Evolutionary conservation across 768 basidiomycete species (phyloP), one percentile per base, ranked within the genome.

Genomic region (Termitomyces sp.): DNA sequence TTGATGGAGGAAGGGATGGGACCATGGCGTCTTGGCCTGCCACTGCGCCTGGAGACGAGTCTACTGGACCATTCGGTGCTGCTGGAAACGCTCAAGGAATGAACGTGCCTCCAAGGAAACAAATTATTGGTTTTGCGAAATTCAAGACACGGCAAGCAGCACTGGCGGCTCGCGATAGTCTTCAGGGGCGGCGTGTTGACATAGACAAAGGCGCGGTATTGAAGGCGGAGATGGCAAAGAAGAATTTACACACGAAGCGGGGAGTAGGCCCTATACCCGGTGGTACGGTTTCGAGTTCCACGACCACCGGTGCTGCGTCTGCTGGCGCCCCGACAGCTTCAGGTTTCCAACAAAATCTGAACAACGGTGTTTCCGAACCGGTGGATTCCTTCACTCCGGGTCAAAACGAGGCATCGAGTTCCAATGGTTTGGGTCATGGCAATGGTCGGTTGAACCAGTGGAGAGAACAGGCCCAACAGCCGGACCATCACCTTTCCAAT

Each of bases 151-250:
- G 94, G 26, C 83, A 86, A 47, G 92, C 95, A 65, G 97, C 97
- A 0, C 70, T 97, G 2, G 84, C 84, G 13, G 97, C 97, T 9
- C 79, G 91, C 40, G 96, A 98, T 66, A 79, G 85, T 6, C 76
- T 99, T 6, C 94, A 95, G 69, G 94, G 96, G 6, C 80, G 88
- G 54, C 81, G 92, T 56, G 91, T 98, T 36, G 97, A 98, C 66
- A 84, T 90, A 33, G 91, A 98, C 72, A 94, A 93, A 66, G 94
- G 94, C 14, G 86, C 92, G 0, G 88, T 94, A 2, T 72, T 99
- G 40, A 98, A 98, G 72, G 97, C 96, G 22, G 97, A 98, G 74
- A 98, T 99, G 95, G 97, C 97, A 20, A 98, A 98, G 84, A 99
- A 99, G 82, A 98, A 99, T 68, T 73, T 99, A 40, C 96, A 99